A percentile compares a stretch with the other conserved stretches of the same genome.
phyloP scores from a whole-genome alignment of 2,329 filamentous ascomycete genomes.

The Alternaria sp. region DNA sequence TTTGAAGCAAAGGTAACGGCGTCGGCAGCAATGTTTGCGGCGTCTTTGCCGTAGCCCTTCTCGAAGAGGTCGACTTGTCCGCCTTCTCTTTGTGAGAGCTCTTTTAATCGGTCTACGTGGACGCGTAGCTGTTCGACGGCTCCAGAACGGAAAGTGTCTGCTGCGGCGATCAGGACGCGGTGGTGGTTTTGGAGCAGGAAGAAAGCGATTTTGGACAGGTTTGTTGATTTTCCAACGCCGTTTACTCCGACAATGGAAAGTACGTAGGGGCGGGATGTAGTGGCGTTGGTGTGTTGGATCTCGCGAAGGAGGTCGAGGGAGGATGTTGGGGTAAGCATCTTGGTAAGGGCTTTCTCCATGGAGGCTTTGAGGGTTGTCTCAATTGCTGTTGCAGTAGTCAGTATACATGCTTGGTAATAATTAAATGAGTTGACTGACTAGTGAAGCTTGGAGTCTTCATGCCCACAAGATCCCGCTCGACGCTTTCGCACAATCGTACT shows the following conservation, averaged over 20 bases:
- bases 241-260: constrained; percentile 99
- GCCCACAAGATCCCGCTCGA: constrained; percentile 87
- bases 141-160: constrained; percentile 95
- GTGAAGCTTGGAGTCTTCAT: constrained; percentile 94
- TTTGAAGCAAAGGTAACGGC: constrained; percentile 82
- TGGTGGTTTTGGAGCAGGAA: constrained; percentile 98
- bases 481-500: constrained; percentile 86
- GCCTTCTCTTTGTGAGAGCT: constrained; percentile 84
- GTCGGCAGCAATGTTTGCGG: constrained; percentile 92
- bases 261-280: constrained; percentile 81
- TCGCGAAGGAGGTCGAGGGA: constrained; percentile 94
- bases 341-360: constrained; percentile 90
- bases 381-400: constrained; percentile 61
- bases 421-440: constrained; percentile 53
- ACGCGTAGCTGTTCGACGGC: constrained; percentile 97
- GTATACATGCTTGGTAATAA: constrained; percentile 6
- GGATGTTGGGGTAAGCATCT: constrained; percentile 94
- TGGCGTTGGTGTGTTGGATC: constrained; percentile 76
- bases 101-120: constrained; percentile 91
- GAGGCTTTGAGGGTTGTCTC: constrained; percentile 83
- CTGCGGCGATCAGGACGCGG: constrained; percentile 90
- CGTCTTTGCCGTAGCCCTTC: constrained; percentile 97
- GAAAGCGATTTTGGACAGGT: constrained; percentile 96
- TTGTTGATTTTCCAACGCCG: constrained; percentile 97
- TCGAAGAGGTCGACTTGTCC: constrained; percentile 88